Evolutionary conservation across 495 filamentous ascomycete genomes (phyloP), one percentile per base, ranked within the genome.

Genomic region (Penicillium ochrochloron): DNA sequence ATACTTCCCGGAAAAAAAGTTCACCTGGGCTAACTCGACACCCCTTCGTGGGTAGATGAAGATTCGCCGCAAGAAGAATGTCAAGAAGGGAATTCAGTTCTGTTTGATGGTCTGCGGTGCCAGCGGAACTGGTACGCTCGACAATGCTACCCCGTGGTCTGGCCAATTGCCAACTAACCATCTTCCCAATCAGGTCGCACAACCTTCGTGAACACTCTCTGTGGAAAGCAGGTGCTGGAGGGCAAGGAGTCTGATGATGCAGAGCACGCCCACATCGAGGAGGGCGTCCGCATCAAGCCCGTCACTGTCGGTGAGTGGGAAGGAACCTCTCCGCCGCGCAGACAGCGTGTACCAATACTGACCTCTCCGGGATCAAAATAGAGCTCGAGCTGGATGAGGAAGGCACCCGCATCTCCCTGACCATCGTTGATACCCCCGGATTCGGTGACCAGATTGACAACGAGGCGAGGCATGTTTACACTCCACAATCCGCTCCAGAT

Each of bases 31-130:
- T 73, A 63, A 73, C 70, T 60, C 41, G 27, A 62, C 50, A 61
- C 64, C 69, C 69, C 57, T 19, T 33, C 63, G 56, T 61, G 69
- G 66, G 64, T 61, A 93, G 90, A 91, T 94, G 78, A 93, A 96
- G 90, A 93, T 97, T 78, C 94, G 95, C 81, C 89, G 93, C 76
- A 99, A 99, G 94, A 99, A 99, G 88, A 97, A 98, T 86, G 94
- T 98, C 82, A 99, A 99, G 90, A 99, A 98, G 90, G 95, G 95
- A 69, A 97, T 99, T 74, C 96, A 98, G 85, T 99, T 99, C 85
- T 98, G 94, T 82, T 76, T 99, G 89, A 99, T 99, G 95, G 95
- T 99, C 70, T 98, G 96, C 77, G 95, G 95, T 82, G 94, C 95
- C 74, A 97, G 94, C 70, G 95, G 95, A 78, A 98, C 95, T 78